Conservation (phyloP, 1,284 basidiomycete species). For the Apiotrichum siamense region DNA sequence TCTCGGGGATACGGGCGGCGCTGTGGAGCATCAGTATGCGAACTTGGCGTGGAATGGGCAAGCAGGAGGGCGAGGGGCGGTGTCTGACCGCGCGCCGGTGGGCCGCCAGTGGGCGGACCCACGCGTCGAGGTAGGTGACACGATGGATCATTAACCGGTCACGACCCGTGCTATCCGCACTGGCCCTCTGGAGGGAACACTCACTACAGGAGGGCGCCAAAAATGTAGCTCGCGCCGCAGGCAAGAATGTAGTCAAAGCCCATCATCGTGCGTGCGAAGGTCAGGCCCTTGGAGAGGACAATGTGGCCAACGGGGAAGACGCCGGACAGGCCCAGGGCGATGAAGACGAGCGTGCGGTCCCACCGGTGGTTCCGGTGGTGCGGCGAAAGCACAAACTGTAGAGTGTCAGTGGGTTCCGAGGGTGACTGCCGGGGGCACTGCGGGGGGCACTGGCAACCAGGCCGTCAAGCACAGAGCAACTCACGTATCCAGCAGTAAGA, state of each 20-base stretch:
- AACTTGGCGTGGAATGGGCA: background rate
- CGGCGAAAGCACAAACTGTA: constrained; percentile 66
- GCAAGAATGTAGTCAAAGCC: constrained; percentile 63
- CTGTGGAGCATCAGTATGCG: constrained; percentile 44
- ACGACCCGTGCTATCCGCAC: background rate
- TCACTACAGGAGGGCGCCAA: constrained; percentile 74
- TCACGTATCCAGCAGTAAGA: constrained; percentile 28
- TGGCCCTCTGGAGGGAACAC: no score
- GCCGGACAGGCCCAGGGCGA: constrained; percentile 68
- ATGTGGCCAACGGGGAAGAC: constrained; percentile 67
- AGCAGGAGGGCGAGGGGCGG: no score
- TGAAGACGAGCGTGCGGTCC: constrained; percentile 72
- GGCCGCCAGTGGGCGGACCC: no score
- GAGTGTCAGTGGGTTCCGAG: background rate
- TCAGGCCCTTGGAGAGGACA: constrained; percentile 56
- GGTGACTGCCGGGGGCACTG: background rate
- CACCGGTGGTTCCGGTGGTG: constrained; percentile 69
- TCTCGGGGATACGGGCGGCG: constrained; percentile 75
- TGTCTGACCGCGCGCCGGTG: no score
- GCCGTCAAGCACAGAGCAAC: no score
- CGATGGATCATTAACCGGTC: background rate
- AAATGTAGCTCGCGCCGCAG: constrained; percentile 63
- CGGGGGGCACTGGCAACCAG: no score
- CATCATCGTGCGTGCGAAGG: constrained; percentile 57
- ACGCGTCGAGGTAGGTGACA: no score